phyloP scores from a whole-genome alignment of 1,284 basidiomycete genomes.

The Papiliotrema laurentii region DNA sequence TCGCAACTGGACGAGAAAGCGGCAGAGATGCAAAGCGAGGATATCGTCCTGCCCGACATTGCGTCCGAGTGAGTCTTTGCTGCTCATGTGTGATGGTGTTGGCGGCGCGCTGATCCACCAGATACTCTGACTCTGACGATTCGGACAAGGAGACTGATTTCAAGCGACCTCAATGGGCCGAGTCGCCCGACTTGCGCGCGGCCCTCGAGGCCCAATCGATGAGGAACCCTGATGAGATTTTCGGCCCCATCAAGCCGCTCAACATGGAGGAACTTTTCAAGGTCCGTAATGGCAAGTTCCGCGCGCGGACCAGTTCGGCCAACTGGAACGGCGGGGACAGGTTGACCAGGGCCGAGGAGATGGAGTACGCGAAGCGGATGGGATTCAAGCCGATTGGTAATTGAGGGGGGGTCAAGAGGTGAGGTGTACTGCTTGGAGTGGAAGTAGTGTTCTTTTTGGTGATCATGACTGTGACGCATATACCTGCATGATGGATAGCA shows the following conservation, averaged over 20 bases:
- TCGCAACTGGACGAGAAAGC: constrained; percentile 52
- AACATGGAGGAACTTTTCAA: constrained; percentile 66
- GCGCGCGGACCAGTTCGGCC: constrained; percentile 82
- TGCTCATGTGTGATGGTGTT: not conserved
- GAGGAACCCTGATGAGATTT: constrained; percentile 87
- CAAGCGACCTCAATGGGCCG: constrained; percentile 74
- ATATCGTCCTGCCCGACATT: constrained; percentile 78
- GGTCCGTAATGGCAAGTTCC: constrained; percentile 61
- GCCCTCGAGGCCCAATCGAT: constrained; percentile 73
- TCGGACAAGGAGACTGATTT: constrained; percentile 61
- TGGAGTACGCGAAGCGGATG: constrained; percentile 82
- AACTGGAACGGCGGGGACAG: constrained; percentile 86
- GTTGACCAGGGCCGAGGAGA: constrained; percentile 74
- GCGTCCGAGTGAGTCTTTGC: constrained; percentile 63
- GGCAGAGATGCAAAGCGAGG: constrained; percentile 56
- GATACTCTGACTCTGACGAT: constrained; percentile 85
- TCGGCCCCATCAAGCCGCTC: constrained; percentile 76
- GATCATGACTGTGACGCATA: not conserved
- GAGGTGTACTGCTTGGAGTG: not conserved
- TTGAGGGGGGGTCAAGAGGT: not conserved
- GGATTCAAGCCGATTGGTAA: constrained; percentile 59
- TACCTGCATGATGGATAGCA: too few relatives aligned
- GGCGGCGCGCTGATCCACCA: constrained; percentile 11
- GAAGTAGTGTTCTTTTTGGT: not conserved
- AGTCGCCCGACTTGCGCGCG: constrained; percentile 74